phyloP scores from a whole-genome alignment of 1,284 basidiomycete species.

The Ganoderma leucocontextum region DNA sequence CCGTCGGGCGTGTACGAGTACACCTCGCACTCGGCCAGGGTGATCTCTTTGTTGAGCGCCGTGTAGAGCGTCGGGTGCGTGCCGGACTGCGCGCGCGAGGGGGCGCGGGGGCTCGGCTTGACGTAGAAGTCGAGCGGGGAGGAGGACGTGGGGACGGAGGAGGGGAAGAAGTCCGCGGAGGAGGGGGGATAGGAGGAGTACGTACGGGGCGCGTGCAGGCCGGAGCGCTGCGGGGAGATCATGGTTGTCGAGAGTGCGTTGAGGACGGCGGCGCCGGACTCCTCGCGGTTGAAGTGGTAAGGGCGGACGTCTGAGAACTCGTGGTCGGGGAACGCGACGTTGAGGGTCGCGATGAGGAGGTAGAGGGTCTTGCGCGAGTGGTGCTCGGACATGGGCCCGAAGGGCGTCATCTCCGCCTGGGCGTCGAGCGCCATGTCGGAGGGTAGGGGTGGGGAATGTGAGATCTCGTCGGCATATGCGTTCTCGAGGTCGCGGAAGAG shows the following conservation, averaged over 20 bases:
- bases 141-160: conserved; percentile 71
- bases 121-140: conserved; percentile 65
- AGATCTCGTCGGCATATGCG: conserved; percentile 82
- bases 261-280: conserved; percentile 80
- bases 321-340: conserved; percentile 97
- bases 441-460: conserved; percentile 74
- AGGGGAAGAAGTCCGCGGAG: conserved; percentile 77
- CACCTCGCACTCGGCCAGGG: conserved; percentile 92
- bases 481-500: conserved; percentile 93
- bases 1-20: conserved; percentile 95
- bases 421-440: conserved; percentile 72
- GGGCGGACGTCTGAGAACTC: conserved; percentile 95
- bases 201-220: conserved; percentile 72
- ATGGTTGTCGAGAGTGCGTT: conserved; percentile 85
- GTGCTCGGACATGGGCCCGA: conserved; percentile 80
- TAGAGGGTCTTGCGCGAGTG: conserved; percentile 89
- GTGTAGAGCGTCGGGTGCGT: conserved; percentile 88
- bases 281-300: conserved; percentile 89
- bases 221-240: conserved; percentile 68
- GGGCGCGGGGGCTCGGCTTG: conserved; percentile 67
- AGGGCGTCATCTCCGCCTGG: conserved; percentile 79
- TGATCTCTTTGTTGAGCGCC: conserved; percentile 91
- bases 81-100: conserved; percentile 51
- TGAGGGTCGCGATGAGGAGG: conserved; percentile 95
- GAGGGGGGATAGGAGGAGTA: conserved; percentile 84